phyloP scores from a whole-genome alignment of 768 basidiomycete species.

The Calvatia gigantea region DNA sequence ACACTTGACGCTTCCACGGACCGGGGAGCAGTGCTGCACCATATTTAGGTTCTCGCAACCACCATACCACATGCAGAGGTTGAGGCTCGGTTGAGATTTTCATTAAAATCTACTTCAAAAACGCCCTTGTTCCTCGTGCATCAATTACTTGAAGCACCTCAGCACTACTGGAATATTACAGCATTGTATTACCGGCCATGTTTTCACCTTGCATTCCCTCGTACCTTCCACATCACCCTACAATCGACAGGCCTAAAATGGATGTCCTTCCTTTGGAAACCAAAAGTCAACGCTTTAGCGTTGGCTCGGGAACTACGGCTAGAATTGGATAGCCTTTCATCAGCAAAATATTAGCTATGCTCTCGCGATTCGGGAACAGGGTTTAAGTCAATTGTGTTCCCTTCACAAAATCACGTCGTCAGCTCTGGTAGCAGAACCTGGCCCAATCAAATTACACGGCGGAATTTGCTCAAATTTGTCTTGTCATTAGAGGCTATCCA shows the following conservation, averaged over 20 bases:
- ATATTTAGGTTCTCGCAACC: background rate
- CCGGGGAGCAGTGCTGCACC: background rate
- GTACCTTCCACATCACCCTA: background rate
- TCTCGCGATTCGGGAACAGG: background rate
- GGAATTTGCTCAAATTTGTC: no score
- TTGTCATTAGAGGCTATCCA: no score
- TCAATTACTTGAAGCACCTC: background rate
- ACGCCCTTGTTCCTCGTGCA: conserved; percentile 8
- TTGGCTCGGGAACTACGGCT: conserved; percentile 2
- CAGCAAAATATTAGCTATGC: background rate
- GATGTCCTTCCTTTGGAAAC: background rate
- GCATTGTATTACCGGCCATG: background rate
- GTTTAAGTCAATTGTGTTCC: background rate
- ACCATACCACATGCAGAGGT: background rate
- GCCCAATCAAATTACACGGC: no score
- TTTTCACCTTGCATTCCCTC: background rate
- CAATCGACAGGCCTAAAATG: background rate
- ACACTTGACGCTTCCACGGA: background rate
- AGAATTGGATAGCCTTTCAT: background rate
- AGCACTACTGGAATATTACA: conserved; percentile 1
- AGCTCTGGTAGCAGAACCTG: no score
- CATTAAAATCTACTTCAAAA: background rate
- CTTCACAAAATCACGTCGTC: background rate
- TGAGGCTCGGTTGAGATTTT: background rate
- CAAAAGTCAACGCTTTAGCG: background rate